A percentile compares a stretch with the other conserved stretches of the same genome.
These are phyloP conservation scores for Cornus controversa DNA, from an alignment of 148 eudicot species.

Conservation along the genomic window DNA sequence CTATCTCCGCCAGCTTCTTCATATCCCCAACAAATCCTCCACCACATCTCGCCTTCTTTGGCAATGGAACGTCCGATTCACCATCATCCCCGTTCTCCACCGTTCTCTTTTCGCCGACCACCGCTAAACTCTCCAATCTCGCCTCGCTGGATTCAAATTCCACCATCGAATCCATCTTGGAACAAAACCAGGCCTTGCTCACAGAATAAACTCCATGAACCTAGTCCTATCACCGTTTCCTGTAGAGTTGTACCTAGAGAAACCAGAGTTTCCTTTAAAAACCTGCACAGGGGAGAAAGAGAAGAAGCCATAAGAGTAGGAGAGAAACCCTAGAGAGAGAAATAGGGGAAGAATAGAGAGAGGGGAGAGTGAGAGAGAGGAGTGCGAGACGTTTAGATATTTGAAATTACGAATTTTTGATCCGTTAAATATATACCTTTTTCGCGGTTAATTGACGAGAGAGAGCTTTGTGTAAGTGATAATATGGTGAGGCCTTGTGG, in stretches of 20 bases:
- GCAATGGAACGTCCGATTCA: conserved; percentile 13
- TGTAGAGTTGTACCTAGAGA: neutral
- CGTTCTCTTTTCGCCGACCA: conserved; percentile 28
- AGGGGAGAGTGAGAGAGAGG: conserved; percentile 6
- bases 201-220: conserved; percentile 2
- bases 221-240: neutral
- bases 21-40: conserved; percentile 26
- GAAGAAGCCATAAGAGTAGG: conserved; percentile 21
- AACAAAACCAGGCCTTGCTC: neutral
- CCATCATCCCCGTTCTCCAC: conserved; percentile 26
- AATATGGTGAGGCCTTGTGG: conserved; percentile 2
- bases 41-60: conserved; percentile 32
- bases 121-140: conserved; percentile 25
- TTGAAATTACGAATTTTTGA: conserved; percentile 26
- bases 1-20: conserved; percentile 76
- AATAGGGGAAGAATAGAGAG: conserved; percentile 2
- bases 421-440: conserved; percentile 30
- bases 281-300: conserved; percentile 44
- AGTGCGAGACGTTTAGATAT: conserved; percentile 4
- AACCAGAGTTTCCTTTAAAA: neutral
- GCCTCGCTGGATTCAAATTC: neutral
- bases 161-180: conserved; percentile 30
- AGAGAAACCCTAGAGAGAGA: conserved; percentile 57
- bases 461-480: conserved; percentile 5
- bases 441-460: conserved; percentile 21